Evolutionary conservation across 441 rosid species (phyloP).

Genomic region (Oxalis stricta): DNA sequence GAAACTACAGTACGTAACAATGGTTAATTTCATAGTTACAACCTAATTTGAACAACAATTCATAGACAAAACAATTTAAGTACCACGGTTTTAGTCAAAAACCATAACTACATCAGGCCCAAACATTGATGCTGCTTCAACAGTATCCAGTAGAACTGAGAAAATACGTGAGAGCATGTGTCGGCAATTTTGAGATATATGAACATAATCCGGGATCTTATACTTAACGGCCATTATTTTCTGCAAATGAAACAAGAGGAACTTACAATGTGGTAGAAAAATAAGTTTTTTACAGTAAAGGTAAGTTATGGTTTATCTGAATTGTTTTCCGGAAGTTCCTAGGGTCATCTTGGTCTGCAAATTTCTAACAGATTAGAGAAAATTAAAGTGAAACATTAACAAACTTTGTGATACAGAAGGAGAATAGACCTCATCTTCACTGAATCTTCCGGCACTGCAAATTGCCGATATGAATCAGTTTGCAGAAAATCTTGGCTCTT

Average conservation of each 20-base stretch:
- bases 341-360: constrained; percentile 81
- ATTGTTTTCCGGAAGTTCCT: constrained; percentile 81
- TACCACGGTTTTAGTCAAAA: too few relatives aligned
- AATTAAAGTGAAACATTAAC: background rate
- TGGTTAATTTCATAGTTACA: too few relatives aligned
- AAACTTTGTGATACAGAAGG: background rate
- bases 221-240: constrained; percentile 71
- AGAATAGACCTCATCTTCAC: constrained; percentile 80
- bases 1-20: too few relatives aligned
- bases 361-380: constrained; percentile 9
- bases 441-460: constrained; percentile 72
- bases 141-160: too few relatives aligned
- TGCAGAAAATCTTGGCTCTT: constrained; percentile 43
- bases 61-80: too few relatives aligned
- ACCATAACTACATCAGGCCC: too few relatives aligned
- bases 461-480: constrained; percentile 11
- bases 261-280: background rate
- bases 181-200: constrained; percentile 66
- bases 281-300: background rate
- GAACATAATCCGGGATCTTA: constrained; percentile 82
- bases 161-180: constrained; percentile 72
- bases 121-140: too few relatives aligned
- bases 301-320: constrained; percentile 27
- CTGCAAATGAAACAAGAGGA: constrained; percentile 22
- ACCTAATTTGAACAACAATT: too few relatives aligned